Evolutionary conservation across 345 rosid genomes (phyloP).

Genomic region (Linum tenue): DNA sequence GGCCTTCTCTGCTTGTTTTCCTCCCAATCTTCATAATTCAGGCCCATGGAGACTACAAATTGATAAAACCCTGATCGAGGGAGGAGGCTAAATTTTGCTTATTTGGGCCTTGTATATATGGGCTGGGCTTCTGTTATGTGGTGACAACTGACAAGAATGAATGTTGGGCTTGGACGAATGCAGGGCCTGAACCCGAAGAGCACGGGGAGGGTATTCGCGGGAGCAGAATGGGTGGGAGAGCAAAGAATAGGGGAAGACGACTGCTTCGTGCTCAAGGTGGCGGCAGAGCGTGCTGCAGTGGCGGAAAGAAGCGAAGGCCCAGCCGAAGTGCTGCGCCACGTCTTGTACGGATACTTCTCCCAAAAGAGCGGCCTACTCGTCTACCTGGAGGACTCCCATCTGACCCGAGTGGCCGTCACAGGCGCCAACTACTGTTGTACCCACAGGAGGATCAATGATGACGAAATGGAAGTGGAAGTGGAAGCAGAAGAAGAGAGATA

Average conservation of each 20-base stretch:
- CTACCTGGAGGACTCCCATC: slow-evolving; percentile 83
- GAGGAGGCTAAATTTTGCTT: no score
- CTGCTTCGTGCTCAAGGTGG: slow-evolving; percentile 80
- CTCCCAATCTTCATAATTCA: no score
- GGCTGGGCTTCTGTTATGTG: no score
- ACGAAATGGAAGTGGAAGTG: neutral
- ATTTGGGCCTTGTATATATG: no score
- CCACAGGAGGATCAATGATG: neutral
- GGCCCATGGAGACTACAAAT: no score
- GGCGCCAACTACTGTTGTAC: slow-evolving; percentile 32
- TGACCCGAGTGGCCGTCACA: slow-evolving; percentile 51
- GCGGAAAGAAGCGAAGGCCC: slow-evolving; percentile 79
- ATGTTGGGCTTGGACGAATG: neutral
- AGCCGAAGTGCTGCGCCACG: slow-evolving; percentile 84
- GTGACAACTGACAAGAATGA: neutral
- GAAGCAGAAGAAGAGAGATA: neutral
- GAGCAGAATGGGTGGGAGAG: slow-evolving; percentile 86
- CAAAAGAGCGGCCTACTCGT: slow-evolving; percentile 80
- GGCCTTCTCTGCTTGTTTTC: no score
- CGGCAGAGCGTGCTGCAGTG: slow-evolving; percentile 66
- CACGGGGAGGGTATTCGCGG: slow-evolving; percentile 65
- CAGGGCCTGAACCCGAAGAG: slow-evolving; percentile 88
- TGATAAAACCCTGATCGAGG: no score
- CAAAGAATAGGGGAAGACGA: slow-evolving; percentile 70
- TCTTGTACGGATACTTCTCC: slow-evolving; percentile 85